Base-by-base conservation (phyloP, 2,329 filamentous ascomycete genomes). In the Fusarium sp. region DNA sequence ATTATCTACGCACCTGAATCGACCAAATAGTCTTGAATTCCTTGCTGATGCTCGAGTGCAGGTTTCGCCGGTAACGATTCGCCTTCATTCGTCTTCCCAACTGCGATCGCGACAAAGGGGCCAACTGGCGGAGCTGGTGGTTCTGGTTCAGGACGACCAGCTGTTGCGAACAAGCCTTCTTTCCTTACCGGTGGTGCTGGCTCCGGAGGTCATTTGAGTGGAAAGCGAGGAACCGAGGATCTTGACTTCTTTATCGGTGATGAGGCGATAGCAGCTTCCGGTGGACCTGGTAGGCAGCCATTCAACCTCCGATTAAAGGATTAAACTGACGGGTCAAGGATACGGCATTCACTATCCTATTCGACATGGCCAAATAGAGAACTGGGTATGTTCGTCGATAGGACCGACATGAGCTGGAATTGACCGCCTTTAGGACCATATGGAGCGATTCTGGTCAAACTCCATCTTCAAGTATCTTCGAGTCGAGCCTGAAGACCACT, bases 361-460 rank as follows among this genome's bases (percentile, higher is more conserved):
- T 76, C 90, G 96, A 71, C 96, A 99, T 79, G 96, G 96, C 50
- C 96, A 99, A 84, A 93, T 99, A 81, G 96, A 99, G 84, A 98
- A 99, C 80, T 99, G 96, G 96, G 93, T 96, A 85, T 60, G 88
- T 68, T 43, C 39, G 23, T 14, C 51, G 53, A 23, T n/a, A 8
- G 30, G 21, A 57, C 48, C n/a, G 21, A 26, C 37, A 28, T 13
- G 37, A 41, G 25, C 48, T 57, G 19, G 18, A 19, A 31, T 78
- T 81, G 69, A 82, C 76, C 65, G 45, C 67, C 57, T 64, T 8
- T 73, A 96, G 93, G 96, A 99, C 82, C 93, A 98, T 77, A 99
- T 99, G 96, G 96, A 99, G 82, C 91, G 96, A 69, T 99, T 98
- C 84, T 99, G 96, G 96, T 98, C 97, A 73, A 98, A 98, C 84